Evolutionary conservation across 129 eudicot genomes (phyloP).

Genomic region (Helichrysum umbraculigerum): DNA sequence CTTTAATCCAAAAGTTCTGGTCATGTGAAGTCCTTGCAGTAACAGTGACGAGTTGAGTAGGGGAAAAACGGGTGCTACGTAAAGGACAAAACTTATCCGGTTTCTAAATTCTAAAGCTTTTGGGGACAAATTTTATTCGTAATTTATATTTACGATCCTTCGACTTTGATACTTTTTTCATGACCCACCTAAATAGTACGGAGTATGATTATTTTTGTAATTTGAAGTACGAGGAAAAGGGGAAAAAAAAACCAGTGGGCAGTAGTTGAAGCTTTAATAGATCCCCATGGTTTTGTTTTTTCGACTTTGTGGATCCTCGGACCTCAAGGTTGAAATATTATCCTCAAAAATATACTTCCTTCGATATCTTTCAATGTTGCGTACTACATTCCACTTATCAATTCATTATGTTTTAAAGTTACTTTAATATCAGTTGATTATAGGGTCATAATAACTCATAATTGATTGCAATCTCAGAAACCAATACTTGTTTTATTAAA

Average conservation of each 20-base stretch:
- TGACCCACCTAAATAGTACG: neutral
- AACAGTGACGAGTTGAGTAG: neutral
- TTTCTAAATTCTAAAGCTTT: neutral
- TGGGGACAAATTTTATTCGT: neutral
- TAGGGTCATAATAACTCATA: too few species aligned
- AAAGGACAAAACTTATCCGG: neutral
- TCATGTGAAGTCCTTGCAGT: conserved; percentile 6
- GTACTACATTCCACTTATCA: too few species aligned
- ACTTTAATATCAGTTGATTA: too few species aligned
- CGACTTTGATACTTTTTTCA: neutral
- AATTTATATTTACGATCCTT: conserved; percentile 15
- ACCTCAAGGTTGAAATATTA: too few species aligned
- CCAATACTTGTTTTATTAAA: too few species aligned
- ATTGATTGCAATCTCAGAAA: too few species aligned
- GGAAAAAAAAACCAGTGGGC: conserved; percentile 21
- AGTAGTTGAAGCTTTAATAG: conserved; percentile 10
- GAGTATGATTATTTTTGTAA: too few species aligned
- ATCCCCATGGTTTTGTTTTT: conserved; percentile 29
- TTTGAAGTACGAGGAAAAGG: neutral
- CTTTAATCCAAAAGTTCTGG: neutral
- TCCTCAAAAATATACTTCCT: too few species aligned
- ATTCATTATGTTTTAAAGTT: too few species aligned
- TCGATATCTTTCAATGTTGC: too few species aligned
- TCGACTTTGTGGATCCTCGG: neutral
- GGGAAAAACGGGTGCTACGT: conserved; percentile 17